Evolutionary conservation across 2,329 filamentous ascomycete species (phyloP).

Genomic region (Scedosporium apiospermum): DNA sequence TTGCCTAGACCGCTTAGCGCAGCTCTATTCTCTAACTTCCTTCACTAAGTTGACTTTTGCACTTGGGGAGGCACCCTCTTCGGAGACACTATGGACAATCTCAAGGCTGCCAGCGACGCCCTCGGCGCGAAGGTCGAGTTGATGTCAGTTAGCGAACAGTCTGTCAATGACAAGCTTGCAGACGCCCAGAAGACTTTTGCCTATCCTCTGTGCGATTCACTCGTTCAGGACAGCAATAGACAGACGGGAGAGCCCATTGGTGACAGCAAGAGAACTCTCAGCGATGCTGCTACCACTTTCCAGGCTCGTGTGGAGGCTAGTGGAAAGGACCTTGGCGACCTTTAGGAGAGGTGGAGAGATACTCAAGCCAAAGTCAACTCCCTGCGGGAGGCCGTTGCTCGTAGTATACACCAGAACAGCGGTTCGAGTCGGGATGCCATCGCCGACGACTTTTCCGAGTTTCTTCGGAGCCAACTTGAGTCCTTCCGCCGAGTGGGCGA

Average conservation of each 20-base stretch:
- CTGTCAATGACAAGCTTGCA: constrained; percentile 3
- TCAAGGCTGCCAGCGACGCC: constrained; percentile 3
- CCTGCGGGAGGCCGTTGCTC: neutral
- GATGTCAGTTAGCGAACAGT: constrained; percentile 3
- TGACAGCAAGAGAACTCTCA: neutral
- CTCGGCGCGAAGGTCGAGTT: constrained; percentile 2
- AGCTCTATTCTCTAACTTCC: neutral
- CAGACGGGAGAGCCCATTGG: neutral
- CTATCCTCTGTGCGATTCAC: neutral
- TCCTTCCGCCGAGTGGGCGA: constrained; percentile 2
- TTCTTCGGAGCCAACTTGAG: neutral
- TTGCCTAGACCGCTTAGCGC: neutral
- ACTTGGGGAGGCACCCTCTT: constrained; percentile 30
- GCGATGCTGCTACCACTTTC: neutral
- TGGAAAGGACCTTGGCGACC: neutral
- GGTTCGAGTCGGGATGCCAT: neutral
- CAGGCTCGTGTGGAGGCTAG: neutral
- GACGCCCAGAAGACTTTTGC: neutral
- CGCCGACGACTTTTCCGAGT: neutral
- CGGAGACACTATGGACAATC: constrained; percentile 23
- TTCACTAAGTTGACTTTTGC: constrained; percentile 19
- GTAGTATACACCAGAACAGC: neutral
- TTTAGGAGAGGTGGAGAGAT: constrained; percentile 1
- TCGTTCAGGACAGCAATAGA: neutral
- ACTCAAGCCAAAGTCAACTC: neutral